phyloP scores from a whole-genome alignment of 139 green algal genomes.

The Chlorella sp. region DNA sequence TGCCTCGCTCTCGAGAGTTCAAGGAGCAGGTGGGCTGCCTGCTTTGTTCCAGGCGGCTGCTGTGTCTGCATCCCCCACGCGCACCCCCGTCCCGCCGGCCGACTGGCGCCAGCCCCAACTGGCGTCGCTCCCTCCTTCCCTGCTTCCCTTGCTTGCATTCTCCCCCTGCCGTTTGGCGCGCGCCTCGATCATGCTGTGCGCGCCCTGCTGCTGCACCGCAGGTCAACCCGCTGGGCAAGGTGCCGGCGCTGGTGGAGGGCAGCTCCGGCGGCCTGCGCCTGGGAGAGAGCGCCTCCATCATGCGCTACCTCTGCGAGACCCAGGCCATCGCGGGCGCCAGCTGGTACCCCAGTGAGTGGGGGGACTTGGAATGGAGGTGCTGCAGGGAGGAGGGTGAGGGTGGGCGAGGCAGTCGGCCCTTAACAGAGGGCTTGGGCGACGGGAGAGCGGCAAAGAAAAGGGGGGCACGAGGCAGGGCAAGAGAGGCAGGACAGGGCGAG shows the following conservation, averaged over 20 bases:
- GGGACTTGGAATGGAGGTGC: background rate
- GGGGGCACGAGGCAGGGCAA: background rate
- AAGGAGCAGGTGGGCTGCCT: too few relatives aligned
- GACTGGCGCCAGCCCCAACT: background rate
- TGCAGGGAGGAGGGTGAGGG: background rate
- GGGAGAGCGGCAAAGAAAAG: background rate
- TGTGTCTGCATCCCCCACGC: background rate
- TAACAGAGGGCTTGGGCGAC: background rate
- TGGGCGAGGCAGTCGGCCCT: background rate
- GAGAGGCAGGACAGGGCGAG: background rate
- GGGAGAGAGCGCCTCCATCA: slow-evolving; percentile 23
- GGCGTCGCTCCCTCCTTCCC: background rate
- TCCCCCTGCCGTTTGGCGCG: too few relatives aligned
- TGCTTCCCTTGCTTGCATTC: background rate
- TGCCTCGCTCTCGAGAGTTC: too few relatives aligned
- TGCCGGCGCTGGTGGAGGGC: slow-evolving; percentile 16
- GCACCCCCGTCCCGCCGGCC: background rate
- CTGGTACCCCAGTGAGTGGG: slow-evolving; percentile 32
- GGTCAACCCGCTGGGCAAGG: slow-evolving; percentile 25
- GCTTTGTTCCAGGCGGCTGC: background rate
- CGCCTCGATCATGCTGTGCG: too few relatives aligned
- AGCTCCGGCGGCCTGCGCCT: slow-evolving; percentile 11
- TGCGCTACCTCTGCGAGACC: slow-evolving; percentile 32
- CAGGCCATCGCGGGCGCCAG: background rate
- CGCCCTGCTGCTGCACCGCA: background rate